Conservation (phyloP, 441 rosid genomes). For the Pelargonium citronellum region DNA sequence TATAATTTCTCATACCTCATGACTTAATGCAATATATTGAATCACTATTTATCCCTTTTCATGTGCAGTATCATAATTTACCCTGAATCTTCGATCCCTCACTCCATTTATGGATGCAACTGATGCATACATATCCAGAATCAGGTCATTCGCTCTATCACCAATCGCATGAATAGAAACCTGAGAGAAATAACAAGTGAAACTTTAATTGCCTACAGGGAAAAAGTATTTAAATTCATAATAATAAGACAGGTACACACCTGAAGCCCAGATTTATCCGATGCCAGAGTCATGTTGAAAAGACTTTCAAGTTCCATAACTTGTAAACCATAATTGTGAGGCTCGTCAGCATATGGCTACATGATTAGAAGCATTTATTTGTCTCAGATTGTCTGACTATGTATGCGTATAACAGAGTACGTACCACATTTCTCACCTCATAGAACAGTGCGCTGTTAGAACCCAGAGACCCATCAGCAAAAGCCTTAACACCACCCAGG, state of each 20-base stretch:
- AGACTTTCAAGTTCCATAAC: constrained; percentile 50
- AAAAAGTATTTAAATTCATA: background rate
- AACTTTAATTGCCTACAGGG: constrained; percentile 2
- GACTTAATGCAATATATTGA: background rate
- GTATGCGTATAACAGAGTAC: background rate
- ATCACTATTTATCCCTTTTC: background rate
- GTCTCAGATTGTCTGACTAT: background rate
- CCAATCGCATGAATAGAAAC: constrained; percentile 93
- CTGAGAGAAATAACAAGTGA: constrained; percentile 33
- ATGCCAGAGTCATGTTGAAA: constrained; percentile 58
- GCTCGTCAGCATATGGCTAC: constrained; percentile 69
- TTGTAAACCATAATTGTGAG: constrained; percentile 60
- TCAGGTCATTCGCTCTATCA: constrained; percentile 75
- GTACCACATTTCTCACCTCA: constrained; percentile 52
- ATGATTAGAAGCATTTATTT: constrained; percentile 14
- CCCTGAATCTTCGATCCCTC: constrained; percentile 78
- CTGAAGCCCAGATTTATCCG: constrained; percentile 78
- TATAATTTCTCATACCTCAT: background rate
- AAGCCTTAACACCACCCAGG: constrained; percentile 89
- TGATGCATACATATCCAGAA: constrained; percentile 58
- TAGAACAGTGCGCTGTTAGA: constrained; percentile 75
- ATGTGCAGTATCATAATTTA: constrained; percentile 14
- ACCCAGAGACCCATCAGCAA: constrained; percentile 87
- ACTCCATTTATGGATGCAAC: constrained; percentile 56
- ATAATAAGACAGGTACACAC: constrained; percentile 29